Evolutionary conservation across 768 basidiomycete species (phyloP).

Genomic region (Pholiota conissans): DNA sequence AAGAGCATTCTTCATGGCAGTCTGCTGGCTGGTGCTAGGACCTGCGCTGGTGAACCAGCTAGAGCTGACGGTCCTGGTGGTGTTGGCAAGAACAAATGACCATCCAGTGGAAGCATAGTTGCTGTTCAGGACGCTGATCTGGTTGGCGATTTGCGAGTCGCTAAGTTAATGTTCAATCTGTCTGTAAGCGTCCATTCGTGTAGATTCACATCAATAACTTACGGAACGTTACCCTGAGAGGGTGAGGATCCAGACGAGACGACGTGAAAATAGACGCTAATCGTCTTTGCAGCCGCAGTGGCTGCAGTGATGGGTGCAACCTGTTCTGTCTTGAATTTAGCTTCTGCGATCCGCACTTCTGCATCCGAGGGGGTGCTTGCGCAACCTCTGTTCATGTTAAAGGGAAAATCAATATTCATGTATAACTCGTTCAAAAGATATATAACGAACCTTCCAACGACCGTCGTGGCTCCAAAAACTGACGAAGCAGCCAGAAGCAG

Average conservation of each 20-base stretch:
- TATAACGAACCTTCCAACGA: background rate
- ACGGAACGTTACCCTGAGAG: conserved; percentile 41
- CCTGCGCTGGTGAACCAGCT: conserved; percentile 49
- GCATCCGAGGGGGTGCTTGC: conserved; percentile 1
- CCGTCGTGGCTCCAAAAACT: background rate
- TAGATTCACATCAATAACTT: conserved; percentile 10
- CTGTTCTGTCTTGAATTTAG: conserved; percentile 4
- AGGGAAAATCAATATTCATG: background rate
- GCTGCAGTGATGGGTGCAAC: background rate
- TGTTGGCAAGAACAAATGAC: conserved; percentile 32
- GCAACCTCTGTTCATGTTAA: background rate
- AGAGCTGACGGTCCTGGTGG: conserved; percentile 42
- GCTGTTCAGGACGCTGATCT: conserved; percentile 41
- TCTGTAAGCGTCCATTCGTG: background rate
- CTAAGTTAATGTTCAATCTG: conserved; percentile 17
- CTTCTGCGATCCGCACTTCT: conserved; percentile 2
- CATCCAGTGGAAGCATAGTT: conserved; percentile 41
- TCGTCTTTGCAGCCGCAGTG: conserved; percentile 3
- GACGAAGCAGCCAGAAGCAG: background rate
- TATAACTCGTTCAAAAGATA: background rate
- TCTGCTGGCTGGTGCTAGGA: conserved; percentile 35
- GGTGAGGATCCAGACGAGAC: conserved; percentile 29
- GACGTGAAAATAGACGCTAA: conserved; percentile 32
- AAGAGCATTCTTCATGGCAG: conserved; percentile 46
- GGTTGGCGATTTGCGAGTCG: conserved; percentile 33